A percentile compares a stretch with the other conserved stretches of the same genome.
Evolutionary conservation across 1,284 basidiomycete genomes (phyloP).

Genomic region (Moniliella sp.): DNA sequence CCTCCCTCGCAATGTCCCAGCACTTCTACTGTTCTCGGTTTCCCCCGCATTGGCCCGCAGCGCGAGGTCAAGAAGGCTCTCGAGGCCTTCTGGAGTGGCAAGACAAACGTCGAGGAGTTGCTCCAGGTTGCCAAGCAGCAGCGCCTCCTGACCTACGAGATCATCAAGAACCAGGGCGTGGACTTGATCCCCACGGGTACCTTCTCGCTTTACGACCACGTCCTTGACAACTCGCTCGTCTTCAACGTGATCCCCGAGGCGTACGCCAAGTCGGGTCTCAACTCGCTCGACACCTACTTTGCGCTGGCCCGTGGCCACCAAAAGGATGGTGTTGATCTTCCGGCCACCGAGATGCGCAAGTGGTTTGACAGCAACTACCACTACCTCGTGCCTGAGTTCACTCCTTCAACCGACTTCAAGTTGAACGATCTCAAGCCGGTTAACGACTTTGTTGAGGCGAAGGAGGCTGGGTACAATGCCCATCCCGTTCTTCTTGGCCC

Average conservation of each 20-base stretch:
- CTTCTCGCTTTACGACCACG: slow-evolving; percentile 95
- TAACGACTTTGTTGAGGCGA: slow-evolving; percentile 83
- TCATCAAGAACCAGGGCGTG: slow-evolving; percentile 67
- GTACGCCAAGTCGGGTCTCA: slow-evolving; percentile 67
- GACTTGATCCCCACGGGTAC: slow-evolving; percentile 85
- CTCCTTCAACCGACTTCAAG: slow-evolving; percentile 76
- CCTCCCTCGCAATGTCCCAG: background rate
- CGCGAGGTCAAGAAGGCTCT: slow-evolving; percentile 91
- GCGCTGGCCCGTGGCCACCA: slow-evolving; percentile 96
- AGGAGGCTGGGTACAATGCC: slow-evolving; percentile 66
- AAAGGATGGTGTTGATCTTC: slow-evolving; percentile 71
- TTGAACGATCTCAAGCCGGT: slow-evolving; percentile 76
- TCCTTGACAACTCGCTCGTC: slow-evolving; percentile 84
- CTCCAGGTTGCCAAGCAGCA: slow-evolving; percentile 69
- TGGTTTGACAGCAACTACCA: slow-evolving; percentile 99
- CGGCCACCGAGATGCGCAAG: slow-evolving; percentile 97
- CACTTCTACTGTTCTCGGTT: slow-evolving; percentile 46
- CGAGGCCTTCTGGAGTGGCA: slow-evolving; percentile 70
- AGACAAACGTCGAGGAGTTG: slow-evolving; percentile 68
- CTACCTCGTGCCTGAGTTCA: slow-evolving; percentile 92
- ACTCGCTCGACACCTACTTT: slow-evolving; percentile 68
- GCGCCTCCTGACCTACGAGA: slow-evolving; percentile 72
- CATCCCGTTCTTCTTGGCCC: slow-evolving; percentile 91
- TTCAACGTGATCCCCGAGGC: slow-evolving; percentile 94
- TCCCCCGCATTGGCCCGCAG: slow-evolving; percentile 85